Evolutionary conservation across 768 basidiomycete genomes (phyloP).

Genomic region (Rubroboletus satanas): DNA sequence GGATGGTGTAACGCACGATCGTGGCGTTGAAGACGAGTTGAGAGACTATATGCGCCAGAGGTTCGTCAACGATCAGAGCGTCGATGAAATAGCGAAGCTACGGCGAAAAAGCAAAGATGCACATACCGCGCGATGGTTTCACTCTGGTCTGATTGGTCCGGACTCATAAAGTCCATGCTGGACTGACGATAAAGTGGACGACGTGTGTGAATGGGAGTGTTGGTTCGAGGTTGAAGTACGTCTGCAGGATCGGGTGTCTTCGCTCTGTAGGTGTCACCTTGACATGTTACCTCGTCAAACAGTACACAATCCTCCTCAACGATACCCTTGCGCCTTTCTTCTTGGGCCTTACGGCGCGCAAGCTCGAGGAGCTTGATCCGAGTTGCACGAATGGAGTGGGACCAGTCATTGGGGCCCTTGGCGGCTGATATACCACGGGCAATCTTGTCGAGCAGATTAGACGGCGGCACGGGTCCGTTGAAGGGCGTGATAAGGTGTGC

Average conservation of each 20-base stretch:
- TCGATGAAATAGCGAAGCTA: conserved; percentile 1
- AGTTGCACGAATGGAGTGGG: conserved; percentile 76
- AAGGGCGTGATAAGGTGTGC: conserved; percentile 84
- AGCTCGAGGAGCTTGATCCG: conserved; percentile 80
- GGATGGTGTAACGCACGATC: conserved; percentile 62
- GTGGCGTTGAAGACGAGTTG: conserved; percentile 61
- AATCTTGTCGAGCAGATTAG: conserved; percentile 84
- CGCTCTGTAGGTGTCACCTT: conserved; percentile 8
- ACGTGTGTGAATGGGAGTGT: conserved; percentile 45
- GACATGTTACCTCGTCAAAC: conserved; percentile 10
- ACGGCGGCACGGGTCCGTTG: conserved; percentile 77
- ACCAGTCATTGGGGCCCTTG: conserved; percentile 77
- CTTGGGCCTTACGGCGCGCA: conserved; percentile 61
- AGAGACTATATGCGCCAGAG: conserved; percentile 44
- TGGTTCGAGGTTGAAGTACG: conserved; percentile 45
- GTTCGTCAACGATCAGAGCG: conserved; percentile 8
- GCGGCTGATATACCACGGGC: conserved; percentile 72
- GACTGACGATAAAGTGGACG: conserved; percentile 71
- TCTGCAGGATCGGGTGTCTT: conserved; percentile 33
- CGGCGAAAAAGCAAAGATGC: conserved; percentile 1
- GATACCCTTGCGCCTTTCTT: conserved; percentile 40
- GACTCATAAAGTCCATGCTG: conserved; percentile 81
- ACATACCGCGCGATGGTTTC: conserved; percentile 62
- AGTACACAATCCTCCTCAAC: conserved; percentile 44
- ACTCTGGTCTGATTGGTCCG: conserved; percentile 39